phyloP scores from a whole-genome alignment of 2,329 filamentous ascomycete species.

The Fusarium aywerte region DNA sequence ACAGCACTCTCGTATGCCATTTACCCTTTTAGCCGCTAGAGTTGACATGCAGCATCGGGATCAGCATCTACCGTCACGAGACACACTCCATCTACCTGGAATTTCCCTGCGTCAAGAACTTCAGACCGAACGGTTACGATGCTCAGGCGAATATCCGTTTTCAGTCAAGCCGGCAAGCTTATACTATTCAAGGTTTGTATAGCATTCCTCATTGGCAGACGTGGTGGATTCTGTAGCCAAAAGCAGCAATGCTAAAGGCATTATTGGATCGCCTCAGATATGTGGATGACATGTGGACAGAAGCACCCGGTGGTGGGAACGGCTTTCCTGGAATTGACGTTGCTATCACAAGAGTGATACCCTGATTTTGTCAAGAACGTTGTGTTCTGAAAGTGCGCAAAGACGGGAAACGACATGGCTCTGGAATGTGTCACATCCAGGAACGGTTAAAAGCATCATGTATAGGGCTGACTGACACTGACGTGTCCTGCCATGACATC shows the following conservation, averaged over 20 bases:
- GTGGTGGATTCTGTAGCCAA: background rate
- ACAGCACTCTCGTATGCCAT: background rate
- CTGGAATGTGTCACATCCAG: conserved; percentile 10
- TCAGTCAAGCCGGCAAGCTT: background rate
- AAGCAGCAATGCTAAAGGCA: background rate
- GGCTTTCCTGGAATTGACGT: background rate
- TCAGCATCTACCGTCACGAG: background rate
- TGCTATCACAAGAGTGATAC: too few species aligned
- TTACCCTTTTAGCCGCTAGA: background rate
- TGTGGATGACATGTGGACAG: conserved; percentile 10
- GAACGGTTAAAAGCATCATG: background rate
- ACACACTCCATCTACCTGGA: conserved; percentile 16
- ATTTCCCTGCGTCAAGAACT: conserved; percentile 16
- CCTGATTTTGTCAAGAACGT: background rate
- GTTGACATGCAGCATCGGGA: background rate
- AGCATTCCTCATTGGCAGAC: conserved; percentile 15
- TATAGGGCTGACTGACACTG: background rate
- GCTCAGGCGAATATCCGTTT: background rate
- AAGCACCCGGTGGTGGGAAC: background rate
- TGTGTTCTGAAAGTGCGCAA: background rate
- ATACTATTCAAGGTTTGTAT: background rate
- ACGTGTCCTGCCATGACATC: background rate
- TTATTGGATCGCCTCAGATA: conserved; percentile 4
- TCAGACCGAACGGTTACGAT: conserved; percentile 7
- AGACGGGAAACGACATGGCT: background rate